A percentile compares a stretch with the other conserved stretches of the same genome.
Evolutionary conservation across 192 early-diverging fungal species (phyloP).

Genomic region (Umbelopsis sp.): DNA sequence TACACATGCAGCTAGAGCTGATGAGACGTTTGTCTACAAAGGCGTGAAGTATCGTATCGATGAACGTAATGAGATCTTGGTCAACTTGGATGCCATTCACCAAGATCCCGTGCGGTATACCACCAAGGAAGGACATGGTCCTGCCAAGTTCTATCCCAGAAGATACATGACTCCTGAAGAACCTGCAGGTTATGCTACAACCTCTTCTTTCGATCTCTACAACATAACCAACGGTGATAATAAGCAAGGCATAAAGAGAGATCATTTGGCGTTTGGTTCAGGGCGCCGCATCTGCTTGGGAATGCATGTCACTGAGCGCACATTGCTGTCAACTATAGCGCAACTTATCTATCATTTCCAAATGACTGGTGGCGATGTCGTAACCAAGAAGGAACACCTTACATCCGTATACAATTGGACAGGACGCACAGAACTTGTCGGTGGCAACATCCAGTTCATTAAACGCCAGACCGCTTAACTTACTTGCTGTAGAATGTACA

Average conservation of each 20-base stretch:
- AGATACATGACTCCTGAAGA: conserved; percentile 34
- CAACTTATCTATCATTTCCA: conserved; percentile 21
- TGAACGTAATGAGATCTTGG: conserved; percentile 25
- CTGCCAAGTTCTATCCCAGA: conserved; percentile 45
- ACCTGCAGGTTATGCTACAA: not conserved
- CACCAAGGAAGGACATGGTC: conserved; percentile 24
- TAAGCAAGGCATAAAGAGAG: not conserved
- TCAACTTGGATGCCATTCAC: conserved; percentile 51
- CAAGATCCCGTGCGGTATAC: conserved; percentile 43
- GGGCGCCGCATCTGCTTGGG: conserved; percentile 41
- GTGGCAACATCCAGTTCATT: conserved; percentile 3
- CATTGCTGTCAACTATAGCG: conserved; percentile 8
- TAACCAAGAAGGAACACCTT: conserved; percentile 3
- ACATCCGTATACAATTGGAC: conserved; percentile 1
- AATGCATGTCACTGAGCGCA: conserved; percentile 13
- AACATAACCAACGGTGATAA: conserved; percentile 4
- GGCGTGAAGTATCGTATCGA: conserved; percentile 41
- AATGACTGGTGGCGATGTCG: conserved; percentile 25
- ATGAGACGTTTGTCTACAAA: conserved; percentile 36
- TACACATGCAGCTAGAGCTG: conserved; percentile 41
- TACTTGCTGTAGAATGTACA: too few species aligned
- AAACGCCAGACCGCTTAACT: not conserved
- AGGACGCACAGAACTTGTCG: conserved; percentile 1
- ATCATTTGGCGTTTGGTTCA: conserved; percentile 43
- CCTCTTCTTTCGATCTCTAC: conserved; percentile 28